Percentiles rank a stretch among this genome's conserved stretches.
phyloP scores from a whole-genome alignment of 2,329 filamentous ascomycete genomes.

The Trichoderma afroharzianum region DNA sequence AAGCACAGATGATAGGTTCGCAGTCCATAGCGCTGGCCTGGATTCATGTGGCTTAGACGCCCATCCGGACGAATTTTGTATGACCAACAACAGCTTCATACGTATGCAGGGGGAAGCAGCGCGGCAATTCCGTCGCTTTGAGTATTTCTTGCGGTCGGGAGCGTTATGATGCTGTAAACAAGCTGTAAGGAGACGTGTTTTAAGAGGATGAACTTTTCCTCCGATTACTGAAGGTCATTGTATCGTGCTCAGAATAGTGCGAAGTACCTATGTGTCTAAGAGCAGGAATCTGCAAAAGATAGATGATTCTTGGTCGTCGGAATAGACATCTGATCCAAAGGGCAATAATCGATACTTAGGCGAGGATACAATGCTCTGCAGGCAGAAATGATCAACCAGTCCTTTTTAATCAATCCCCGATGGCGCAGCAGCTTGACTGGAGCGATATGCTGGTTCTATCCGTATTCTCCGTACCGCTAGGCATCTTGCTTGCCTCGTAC shows the following conservation, averaged over 20 bases:
- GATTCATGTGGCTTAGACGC: slow-evolving; percentile 1
- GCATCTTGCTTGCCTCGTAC: not conserved
- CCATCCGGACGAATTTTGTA: not conserved
- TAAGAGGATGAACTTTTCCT: not conserved
- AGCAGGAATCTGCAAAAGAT: too few relatives aligned
- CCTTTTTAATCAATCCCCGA: not conserved
- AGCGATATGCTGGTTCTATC: not conserved
- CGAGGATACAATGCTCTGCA: not conserved
- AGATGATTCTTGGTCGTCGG: not conserved
- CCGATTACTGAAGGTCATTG: too few relatives aligned
- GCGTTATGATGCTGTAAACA: not conserved
- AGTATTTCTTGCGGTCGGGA: not conserved
- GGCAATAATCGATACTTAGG: too few relatives aligned
- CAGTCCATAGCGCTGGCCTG: not conserved
- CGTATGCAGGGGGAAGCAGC: not conserved
- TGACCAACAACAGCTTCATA: not conserved
- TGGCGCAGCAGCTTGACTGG: not conserved
- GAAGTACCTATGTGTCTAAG: too few relatives aligned
- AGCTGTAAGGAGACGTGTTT: not conserved
- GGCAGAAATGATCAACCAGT: not conserved
- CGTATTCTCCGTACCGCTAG: not conserved
- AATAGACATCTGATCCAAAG: too few relatives aligned
- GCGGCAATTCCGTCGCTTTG: not conserved
- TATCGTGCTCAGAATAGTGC: too few relatives aligned
- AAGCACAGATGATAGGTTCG: not conserved